These are phyloP conservation scores for Phylloporus scabripes DNA, from an alignment of 768 basidiomycete genomes.

Conservation along the genomic window DNA sequence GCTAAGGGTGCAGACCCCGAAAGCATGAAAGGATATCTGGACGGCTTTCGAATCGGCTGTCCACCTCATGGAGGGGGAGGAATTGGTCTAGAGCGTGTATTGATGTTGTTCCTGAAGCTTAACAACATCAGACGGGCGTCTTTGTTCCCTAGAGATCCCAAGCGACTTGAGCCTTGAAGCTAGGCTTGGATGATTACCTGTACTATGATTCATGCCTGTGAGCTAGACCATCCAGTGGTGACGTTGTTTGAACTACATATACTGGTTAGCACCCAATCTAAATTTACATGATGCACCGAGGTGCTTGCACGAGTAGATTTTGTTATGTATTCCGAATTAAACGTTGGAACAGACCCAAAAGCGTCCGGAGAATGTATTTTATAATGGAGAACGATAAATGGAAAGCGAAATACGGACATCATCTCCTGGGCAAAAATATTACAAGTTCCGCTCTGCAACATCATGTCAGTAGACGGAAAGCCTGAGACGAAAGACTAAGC, in stretches of 20 bases:
- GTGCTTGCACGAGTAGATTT: constrained; percentile 12
- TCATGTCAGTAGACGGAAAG: constrained; percentile 1
- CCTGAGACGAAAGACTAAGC: constrained; percentile 5
- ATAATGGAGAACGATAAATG: constrained; percentile 15
- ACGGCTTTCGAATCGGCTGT: constrained; percentile 93
- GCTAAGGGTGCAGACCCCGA: constrained; percentile 85
- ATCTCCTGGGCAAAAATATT: constrained; percentile 11
- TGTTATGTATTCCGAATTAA: constrained; percentile 25
- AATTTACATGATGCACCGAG: constrained; percentile 17
- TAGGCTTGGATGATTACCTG: too few relatives aligned
- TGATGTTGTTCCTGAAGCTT: constrained; percentile 97
- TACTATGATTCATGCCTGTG: not conserved
- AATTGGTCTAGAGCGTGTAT: constrained; percentile 89
- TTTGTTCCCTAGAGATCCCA: constrained; percentile 96
- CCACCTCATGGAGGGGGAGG: constrained; percentile 97
- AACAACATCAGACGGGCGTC: constrained; percentile 92
- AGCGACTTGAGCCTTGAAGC: constrained; percentile 80
- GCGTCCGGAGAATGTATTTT: constrained; percentile 23
- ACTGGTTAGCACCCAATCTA: constrained; percentile 8
- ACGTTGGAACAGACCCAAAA: constrained; percentile 12
- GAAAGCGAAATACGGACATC: constrained; percentile 22
- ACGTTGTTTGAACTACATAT: constrained; percentile 1
- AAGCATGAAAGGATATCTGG: constrained; percentile 87
- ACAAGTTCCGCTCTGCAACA: constrained; percentile 20
- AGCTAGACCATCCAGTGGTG: not conserved